These are phyloP conservation scores for Wakefieldia striispora DNA, from an alignment of 768 basidiomycete species.

Conservation along the genomic window DNA sequence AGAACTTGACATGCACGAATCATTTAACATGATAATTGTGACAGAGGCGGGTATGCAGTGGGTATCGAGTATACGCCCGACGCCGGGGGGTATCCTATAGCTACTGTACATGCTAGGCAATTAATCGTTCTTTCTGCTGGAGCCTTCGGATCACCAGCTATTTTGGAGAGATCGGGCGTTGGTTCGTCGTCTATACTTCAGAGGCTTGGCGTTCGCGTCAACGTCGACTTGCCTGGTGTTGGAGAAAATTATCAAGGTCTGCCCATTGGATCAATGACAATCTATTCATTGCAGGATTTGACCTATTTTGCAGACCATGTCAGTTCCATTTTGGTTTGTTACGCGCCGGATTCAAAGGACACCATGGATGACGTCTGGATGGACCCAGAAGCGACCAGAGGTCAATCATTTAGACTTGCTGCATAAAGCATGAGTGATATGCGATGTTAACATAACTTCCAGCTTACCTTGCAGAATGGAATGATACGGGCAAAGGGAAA, in stretches of 20 bases:
- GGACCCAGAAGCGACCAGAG: slow-evolving; percentile 29
- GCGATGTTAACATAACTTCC: not conserved
- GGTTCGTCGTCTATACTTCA: slow-evolving; percentile 51
- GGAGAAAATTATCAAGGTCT: slow-evolving; percentile 65
- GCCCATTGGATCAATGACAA: not conserved
- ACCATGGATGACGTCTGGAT: slow-evolving; percentile 48
- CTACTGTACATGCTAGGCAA: slow-evolving; percentile 29
- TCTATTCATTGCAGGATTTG: not conserved
- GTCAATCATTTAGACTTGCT: slow-evolving; percentile 28
- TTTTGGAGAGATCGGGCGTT: slow-evolving; percentile 67
- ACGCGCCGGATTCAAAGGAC: slow-evolving; percentile 41
- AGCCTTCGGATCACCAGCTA: slow-evolving; percentile 54
- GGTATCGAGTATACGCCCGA: slow-evolving; percentile 39
- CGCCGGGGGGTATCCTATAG: slow-evolving; percentile 20
- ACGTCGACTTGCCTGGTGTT: slow-evolving; percentile 73
- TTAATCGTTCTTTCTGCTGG: slow-evolving; percentile 53
- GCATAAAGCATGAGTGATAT: too few species aligned
- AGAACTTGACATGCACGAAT: too few species aligned
- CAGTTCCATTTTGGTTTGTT: slow-evolving; percentile 6
- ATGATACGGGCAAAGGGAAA: slow-evolving; percentile 40
- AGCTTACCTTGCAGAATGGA: slow-evolving; percentile 34
- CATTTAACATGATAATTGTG: too few species aligned
- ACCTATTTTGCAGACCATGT: slow-evolving; percentile 28
- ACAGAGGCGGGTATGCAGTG: slow-evolving; percentile 35
- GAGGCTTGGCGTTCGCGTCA: slow-evolving; percentile 41